A percentile compares a stretch with the other conserved stretches of the same genome.
These are phyloP conservation scores for Crithidia brevicula DNA, from an alignment of 208 protist species.

Conservation along the genomic window DNA sequence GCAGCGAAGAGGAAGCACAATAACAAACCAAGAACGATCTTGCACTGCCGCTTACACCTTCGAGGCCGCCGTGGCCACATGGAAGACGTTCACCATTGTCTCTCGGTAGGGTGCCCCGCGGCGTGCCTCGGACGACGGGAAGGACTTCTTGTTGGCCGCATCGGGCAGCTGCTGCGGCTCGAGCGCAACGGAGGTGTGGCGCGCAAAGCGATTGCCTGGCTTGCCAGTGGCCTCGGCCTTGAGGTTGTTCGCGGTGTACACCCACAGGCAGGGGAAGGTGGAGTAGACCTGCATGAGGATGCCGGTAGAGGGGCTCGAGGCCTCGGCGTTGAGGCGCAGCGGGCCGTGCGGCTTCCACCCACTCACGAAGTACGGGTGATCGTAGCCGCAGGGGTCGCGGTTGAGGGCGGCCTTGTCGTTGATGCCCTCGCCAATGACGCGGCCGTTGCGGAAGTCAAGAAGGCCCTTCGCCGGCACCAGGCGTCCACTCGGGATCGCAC, in stretches of 20 bases:
- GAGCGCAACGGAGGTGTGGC: conserved; percentile 41
- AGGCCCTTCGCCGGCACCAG: conserved; percentile 20
- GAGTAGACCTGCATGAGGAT: conserved; percentile 57
- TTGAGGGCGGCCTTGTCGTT: conserved; percentile 24
- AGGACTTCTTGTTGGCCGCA: conserved; percentile 40
- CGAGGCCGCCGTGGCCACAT: conserved; percentile 17
- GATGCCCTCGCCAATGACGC: conserved; percentile 38
- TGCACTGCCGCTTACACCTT: conserved; percentile 36
- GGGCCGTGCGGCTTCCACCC: conserved; percentile 21
- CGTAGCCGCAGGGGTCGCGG: conserved; percentile 56
- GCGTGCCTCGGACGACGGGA: conserved; percentile 38
- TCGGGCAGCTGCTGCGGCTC: conserved; percentile 63
- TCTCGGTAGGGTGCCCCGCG: conserved; percentile 57
- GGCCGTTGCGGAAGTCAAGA: conserved; percentile 44
- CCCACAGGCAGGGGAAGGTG: conserved; percentile 49
- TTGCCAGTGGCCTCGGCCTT: conserved; percentile 35
- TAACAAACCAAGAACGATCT: background rate
- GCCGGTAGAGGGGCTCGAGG: conserved; percentile 36
- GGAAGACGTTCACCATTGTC: conserved; percentile 57
- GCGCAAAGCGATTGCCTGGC: conserved; percentile 40
- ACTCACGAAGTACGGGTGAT: conserved; percentile 46
- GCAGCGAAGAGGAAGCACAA: no score
- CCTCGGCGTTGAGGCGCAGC: conserved; percentile 36
- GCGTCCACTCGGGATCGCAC: conserved; percentile 39
- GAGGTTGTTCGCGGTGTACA: conserved; percentile 69